Evolutionary conservation across 1,284 basidiomycete genomes (phyloP).

Genomic region (Paramarasmius palmivorus): DNA sequence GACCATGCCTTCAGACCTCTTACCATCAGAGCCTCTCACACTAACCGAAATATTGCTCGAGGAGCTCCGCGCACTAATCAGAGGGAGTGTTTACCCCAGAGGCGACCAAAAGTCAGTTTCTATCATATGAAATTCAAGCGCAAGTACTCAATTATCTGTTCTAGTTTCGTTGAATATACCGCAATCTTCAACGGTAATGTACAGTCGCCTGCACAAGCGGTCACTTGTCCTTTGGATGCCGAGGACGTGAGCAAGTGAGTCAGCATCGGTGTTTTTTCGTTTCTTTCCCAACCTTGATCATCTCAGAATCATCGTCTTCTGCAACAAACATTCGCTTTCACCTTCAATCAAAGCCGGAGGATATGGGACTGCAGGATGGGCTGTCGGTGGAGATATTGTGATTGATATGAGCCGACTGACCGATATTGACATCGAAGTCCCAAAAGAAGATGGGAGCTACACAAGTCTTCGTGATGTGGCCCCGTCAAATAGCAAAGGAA

Average conservation of each 20-base stretch:
- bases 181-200: slow-evolving; percentile 82
- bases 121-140: neutral
- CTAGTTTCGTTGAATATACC: slow-evolving; percentile 63
- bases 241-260: slow-evolving; percentile 73
- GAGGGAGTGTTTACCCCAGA: slow-evolving; percentile 48
- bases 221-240: slow-evolving; percentile 71
- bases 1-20: neutral
- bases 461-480: slow-evolving; percentile 58
- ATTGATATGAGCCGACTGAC: slow-evolving; percentile 73
- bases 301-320: slow-evolving; percentile 68
- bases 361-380: slow-evolving; percentile 87
- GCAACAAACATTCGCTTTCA: slow-evolving; percentile 64
- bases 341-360: slow-evolving; percentile 88
- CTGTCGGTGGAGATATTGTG: slow-evolving; percentile 81
- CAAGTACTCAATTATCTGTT: neutral
- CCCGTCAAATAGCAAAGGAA: slow-evolving; percentile 53
- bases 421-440: slow-evolving; percentile 67
- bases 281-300: slow-evolving; percentile 9
- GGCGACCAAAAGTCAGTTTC: slow-evolving; percentile 41
- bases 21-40: neutral
- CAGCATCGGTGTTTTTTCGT: slow-evolving; percentile 12
- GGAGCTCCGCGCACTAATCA: slow-evolving; percentile 30
- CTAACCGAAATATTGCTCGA: slow-evolving; percentile 4
- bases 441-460: slow-evolving; percentile 51
- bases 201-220: slow-evolving; percentile 53